Conservation (phyloP, 2,329 filamentous ascomycete genomes). For the Orbilia quercus region DNA sequence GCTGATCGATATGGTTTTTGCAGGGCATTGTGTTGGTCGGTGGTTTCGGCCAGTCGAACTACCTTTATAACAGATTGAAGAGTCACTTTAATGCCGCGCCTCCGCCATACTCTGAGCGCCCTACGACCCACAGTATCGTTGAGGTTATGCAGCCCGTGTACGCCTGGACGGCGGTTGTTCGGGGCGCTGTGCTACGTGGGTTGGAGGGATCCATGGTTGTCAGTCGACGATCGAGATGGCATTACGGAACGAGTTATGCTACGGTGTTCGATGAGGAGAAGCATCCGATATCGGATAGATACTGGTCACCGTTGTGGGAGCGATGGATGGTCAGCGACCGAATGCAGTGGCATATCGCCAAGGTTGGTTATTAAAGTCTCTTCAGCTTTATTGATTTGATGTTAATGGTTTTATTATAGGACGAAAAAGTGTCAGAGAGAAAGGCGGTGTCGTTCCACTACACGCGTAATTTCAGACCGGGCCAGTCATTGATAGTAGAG, state of each 20-base stretch:
- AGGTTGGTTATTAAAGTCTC: constrained; percentile 70
- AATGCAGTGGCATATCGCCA: constrained; percentile 82
- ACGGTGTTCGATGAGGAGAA: constrained; percentile 81
- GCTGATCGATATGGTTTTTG: constrained; percentile 35
- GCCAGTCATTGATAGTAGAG: constrained; percentile 80
- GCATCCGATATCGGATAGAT: constrained; percentile 77
- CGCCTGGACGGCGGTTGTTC: constrained; percentile 82
- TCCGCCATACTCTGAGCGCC: constrained; percentile 74
- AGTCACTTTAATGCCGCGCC: constrained; percentile 72
- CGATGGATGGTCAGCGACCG: constrained; percentile 84
- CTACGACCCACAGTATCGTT: constrained; percentile 75
- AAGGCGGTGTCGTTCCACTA: constrained; percentile 84
- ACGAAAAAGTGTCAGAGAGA: constrained; percentile 78
- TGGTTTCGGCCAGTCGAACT: constrained; percentile 82
- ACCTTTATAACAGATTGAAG: constrained; percentile 78
- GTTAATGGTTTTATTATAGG: constrained; percentile 62
- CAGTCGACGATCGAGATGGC: constrained; percentile 77
- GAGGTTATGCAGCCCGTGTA: constrained; percentile 86
- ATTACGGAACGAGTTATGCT: constrained; percentile 79
- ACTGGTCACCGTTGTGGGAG: constrained; percentile 84
- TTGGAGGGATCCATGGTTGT: constrained; percentile 82
- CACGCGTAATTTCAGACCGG: constrained; percentile 83
- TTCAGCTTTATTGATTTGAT: neutral
- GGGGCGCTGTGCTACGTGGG: constrained; percentile 79
- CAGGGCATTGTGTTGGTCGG: constrained; percentile 83